Evolutionary conservation across 1,284 basidiomycete genomes (phyloP).

Genomic region (Rhizoctonia solani): DNA sequence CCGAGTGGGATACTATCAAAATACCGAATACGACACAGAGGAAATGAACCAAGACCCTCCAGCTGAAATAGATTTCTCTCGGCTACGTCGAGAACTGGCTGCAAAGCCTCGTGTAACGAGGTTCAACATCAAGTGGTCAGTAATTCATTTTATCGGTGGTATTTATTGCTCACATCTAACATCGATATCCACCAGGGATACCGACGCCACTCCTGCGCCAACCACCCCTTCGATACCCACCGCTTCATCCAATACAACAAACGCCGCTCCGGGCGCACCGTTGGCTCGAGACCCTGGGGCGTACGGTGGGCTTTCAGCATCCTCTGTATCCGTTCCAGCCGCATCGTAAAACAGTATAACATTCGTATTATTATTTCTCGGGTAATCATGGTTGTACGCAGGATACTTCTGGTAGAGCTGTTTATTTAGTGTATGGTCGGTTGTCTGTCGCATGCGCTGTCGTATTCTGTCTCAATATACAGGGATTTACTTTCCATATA

Average conservation of each 20-base stretch:
- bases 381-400: slow-evolving; percentile 23
- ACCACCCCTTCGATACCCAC: slow-evolving; percentile 47
- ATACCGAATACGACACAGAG: slow-evolving; percentile 96
- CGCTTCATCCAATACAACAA: slow-evolving; percentile 48
- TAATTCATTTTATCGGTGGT: slow-evolving; percentile 36
- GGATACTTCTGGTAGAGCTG: slow-evolving; percentile 1
- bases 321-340: slow-evolving; percentile 77
- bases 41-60: slow-evolving; percentile 81
- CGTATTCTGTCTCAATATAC: slow-evolving; percentile 2
- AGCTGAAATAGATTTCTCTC: slow-evolving; percentile 70
- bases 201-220: slow-evolving; percentile 69
- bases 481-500: too few relatives aligned
- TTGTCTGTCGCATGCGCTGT: slow-evolving; percentile 16
- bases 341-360: slow-evolving; percentile 46
- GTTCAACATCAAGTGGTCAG: slow-evolving; percentile 75
- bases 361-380: not conserved
- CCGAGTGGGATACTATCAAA: slow-evolving; percentile 98
- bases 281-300: slow-evolving; percentile 12
- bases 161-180: too few relatives aligned
- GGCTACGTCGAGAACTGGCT: slow-evolving; percentile 85
- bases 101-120: slow-evolving; percentile 94
- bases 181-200: slow-evolving; percentile 42
- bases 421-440: slow-evolving; percentile 3
- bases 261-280: slow-evolving; percentile 50
- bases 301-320: slow-evolving; percentile 50